phyloP scores from a whole-genome alignment of 2,329 filamentous ascomycete genomes.

The Colletotrichum horii region DNA sequence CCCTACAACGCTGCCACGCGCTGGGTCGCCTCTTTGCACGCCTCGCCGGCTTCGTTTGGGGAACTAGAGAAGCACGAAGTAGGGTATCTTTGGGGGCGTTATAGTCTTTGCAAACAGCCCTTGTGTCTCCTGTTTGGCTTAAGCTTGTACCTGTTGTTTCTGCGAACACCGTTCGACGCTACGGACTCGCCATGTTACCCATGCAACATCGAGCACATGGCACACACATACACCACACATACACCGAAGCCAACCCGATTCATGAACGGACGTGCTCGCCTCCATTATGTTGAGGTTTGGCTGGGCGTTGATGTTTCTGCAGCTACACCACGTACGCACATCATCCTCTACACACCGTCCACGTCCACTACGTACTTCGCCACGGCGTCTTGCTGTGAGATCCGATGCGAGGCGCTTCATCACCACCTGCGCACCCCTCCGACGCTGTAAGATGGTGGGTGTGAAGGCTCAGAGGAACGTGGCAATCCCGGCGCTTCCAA shows the following conservation, averaged over 20 bases:
- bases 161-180: not conserved
- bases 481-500: not conserved
- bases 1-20: slow-evolving; percentile 2
- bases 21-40: not conserved
- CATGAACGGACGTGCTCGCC: not conserved
- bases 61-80: not conserved
- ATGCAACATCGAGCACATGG: not conserved
- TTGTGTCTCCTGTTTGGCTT: not conserved
- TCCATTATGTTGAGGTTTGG: not conserved
- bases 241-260: not conserved
- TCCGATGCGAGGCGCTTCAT: not conserved
- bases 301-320: not conserved
- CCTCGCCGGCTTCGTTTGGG: not conserved
- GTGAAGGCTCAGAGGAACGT: not conserved
- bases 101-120: not conserved
- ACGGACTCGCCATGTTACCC: not conserved
- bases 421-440: not conserved
- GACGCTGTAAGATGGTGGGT: not conserved
- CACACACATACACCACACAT: not conserved
- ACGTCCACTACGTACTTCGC: not conserved
- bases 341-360: not conserved
- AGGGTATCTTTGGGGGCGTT: not conserved
- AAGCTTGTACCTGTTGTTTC: not conserved
- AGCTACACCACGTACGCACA: not conserved
- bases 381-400: not conserved